Base-by-base conservation (phyloP, 139 green algal genomes). In the Zygnema cylindricum region DNA sequence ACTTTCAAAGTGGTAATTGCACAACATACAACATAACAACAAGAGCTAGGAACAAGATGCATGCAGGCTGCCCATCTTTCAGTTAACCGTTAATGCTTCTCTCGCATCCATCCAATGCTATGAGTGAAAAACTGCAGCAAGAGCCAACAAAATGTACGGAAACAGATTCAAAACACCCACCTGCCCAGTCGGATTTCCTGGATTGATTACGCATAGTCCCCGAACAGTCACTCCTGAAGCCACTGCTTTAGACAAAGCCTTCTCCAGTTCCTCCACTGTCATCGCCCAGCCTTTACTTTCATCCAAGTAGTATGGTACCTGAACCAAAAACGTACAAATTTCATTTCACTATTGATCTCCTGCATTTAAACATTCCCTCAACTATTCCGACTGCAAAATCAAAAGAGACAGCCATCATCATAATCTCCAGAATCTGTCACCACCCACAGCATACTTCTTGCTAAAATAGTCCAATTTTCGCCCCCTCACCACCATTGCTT, bases 181-280 rank as follows among this genome's bases (percentile, higher is more conserved):
- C 89, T 97, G 95, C 35, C 94, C 96, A 11, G 96, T 98, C 36
- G 96, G 96, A 92, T 99, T 99, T 82, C 97, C 96, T 0, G 97
- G 96, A 90, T 98, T 99, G 92, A 99, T 99, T 1, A 98, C 93
- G 41, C 96, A 95, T 69, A 98, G 76, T 38, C 91, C 95, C 0
- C 96, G 93, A 77, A 97, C 95, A 30, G 84, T 85, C 87, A 94
- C 94, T 76, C 94, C 94, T 76, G 92, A 77, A 0, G 38, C 43
- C 16, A 43, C 35, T 30, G 94, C 94, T 49, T 93, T 90, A 76
- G 92, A 75, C 3, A 95, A 57, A 35, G 92, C 43, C 38, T 39
- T 43, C 76, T 93, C 57, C 76, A 98, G 79, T 33, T 96, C 38
- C 0, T 85, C 77, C 40, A 95, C 54, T 71, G 95, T 85, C 35